Conservation (phyloP, 129 eudicot species). For the Tagetes erecta region DNA sequence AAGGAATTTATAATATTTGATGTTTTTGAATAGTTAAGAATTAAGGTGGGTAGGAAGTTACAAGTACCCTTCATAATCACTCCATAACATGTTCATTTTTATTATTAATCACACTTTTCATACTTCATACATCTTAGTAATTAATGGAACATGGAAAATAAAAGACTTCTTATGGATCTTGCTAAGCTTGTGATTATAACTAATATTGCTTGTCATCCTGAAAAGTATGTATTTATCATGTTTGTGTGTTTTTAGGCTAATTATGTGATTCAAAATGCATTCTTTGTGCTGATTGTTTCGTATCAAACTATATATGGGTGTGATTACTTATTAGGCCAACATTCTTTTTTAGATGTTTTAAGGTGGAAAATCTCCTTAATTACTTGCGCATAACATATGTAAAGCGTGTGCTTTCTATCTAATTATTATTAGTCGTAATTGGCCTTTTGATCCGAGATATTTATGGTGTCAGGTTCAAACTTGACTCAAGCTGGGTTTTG, state of each 20-base stretch:
- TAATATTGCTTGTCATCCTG: no score
- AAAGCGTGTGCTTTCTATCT: no score
- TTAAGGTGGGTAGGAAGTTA: neutral
- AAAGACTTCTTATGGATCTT: no score
- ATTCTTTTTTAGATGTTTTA: neutral
- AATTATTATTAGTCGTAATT: no score
- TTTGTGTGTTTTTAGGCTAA: neutral
- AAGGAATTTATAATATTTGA: neutral
- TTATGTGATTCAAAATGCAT: neutral
- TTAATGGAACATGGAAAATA: neutral
- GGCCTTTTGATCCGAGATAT: no score
- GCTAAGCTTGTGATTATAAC: no score
- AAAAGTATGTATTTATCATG: neutral
- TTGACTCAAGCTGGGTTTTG: no score
- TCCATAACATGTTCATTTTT: neutral
- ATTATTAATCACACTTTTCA: slow-evolving; percentile 10
- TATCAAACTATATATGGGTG: neutral
- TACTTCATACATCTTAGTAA: neutral
- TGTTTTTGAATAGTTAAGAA: neutral
- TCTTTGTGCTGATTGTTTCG: slow-evolving; percentile 1
- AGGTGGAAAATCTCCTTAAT: neutral
- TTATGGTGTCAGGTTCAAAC: no score
- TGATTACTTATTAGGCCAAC: neutral
- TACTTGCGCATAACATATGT: neutral
- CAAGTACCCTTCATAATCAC: neutral